Evolutionary conservation across 2,329 filamentous ascomycete genomes (phyloP).

Genomic region (Aspergillus sp.): DNA sequence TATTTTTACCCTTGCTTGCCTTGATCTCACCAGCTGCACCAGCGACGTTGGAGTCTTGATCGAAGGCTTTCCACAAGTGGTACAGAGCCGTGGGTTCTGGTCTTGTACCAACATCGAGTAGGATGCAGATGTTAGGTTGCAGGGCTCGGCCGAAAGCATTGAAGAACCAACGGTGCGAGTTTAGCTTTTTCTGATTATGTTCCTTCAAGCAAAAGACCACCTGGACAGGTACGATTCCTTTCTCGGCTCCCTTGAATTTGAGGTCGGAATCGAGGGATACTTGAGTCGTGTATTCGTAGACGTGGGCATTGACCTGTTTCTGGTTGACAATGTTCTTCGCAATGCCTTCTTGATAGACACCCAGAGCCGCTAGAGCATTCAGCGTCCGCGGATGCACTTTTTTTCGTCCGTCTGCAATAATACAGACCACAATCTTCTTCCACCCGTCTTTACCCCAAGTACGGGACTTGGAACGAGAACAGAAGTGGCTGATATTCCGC

Average conservation of each 20-base stretch:
- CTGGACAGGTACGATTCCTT: constrained; percentile 96
- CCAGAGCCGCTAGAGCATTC: constrained; percentile 92
- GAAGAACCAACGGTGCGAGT: constrained; percentile 99
- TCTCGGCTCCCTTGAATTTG: constrained; percentile 98
- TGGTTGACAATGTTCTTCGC: constrained; percentile 98
- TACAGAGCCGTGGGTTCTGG: constrained; percentile 90
- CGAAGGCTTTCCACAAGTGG: constrained; percentile 97
- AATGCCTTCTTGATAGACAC: constrained; percentile 96
- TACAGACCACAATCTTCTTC: constrained; percentile 98
- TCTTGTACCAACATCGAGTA: constrained; percentile 93
- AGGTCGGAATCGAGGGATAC: constrained; percentile 93
- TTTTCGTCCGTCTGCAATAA: constrained; percentile 91
- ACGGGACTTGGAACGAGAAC: constrained; percentile 83
- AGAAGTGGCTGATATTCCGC: constrained; percentile 97
- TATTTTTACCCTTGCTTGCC: constrained; percentile 86
- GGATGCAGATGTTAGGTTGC: constrained; percentile 93
- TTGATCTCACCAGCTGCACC: constrained; percentile 98
- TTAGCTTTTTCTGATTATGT: constrained; percentile 95
- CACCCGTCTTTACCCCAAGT: constrained; percentile 97
- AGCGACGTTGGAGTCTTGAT: constrained; percentile 94
- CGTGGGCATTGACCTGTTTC: constrained; percentile 90
- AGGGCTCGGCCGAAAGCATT: constrained; percentile 92
- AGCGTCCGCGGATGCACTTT: constrained; percentile 91
- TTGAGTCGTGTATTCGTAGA: constrained; percentile 98
- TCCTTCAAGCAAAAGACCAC: constrained; percentile 99